Percentiles rank a stretch among this genome's conserved stretches.
These are phyloP conservation scores for Umbelopsis isabellina DNA, from an alignment of 192 early-diverging fungal species.

Conservation along the genomic window DNA sequence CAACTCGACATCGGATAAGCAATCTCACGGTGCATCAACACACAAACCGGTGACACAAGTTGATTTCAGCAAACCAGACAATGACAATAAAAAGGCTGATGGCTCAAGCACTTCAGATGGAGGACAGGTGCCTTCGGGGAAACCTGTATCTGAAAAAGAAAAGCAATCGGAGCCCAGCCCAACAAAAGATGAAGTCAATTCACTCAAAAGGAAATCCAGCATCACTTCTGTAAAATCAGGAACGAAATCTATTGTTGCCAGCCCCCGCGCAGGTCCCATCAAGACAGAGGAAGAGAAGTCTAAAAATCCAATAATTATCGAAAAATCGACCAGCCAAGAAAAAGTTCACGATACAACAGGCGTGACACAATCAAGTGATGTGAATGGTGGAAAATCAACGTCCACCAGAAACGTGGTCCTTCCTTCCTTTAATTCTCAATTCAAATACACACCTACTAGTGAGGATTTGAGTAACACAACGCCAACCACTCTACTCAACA, in stretches of 20 bases:
- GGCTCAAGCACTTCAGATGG: too few species aligned
- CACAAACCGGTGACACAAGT: not conserved
- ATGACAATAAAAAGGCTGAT: too few species aligned
- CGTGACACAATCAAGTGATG: slow-evolving; percentile 1
- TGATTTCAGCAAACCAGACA: not conserved
- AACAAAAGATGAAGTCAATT: not conserved
- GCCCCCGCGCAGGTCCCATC: not conserved
- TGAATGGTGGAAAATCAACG: not conserved
- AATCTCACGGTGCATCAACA: not conserved
- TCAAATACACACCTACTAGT: slow-evolving; percentile 16
- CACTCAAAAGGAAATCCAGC: not conserved
- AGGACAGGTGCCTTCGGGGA: too few species aligned
- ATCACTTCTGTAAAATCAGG: not conserved
- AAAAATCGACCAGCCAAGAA: slow-evolving; percentile 2
- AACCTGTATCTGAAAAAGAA: not conserved
- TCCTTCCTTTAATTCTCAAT: slow-evolving; percentile 38
- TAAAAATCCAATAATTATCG: not conserved
- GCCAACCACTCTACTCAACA: slow-evolving; percentile 17
- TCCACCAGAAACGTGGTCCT: slow-evolving; percentile 33
- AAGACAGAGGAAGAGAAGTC: not conserved
- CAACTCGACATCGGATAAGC: not conserved
- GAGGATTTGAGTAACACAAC: not conserved
- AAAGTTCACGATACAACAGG: not conserved
- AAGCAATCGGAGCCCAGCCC: not conserved
- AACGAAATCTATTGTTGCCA: not conserved